Evolutionary conservation across 768 basidiomycete species (phyloP), one percentile per base, ranked within the genome.

Genomic region (Leccinum fibrillosum): DNA sequence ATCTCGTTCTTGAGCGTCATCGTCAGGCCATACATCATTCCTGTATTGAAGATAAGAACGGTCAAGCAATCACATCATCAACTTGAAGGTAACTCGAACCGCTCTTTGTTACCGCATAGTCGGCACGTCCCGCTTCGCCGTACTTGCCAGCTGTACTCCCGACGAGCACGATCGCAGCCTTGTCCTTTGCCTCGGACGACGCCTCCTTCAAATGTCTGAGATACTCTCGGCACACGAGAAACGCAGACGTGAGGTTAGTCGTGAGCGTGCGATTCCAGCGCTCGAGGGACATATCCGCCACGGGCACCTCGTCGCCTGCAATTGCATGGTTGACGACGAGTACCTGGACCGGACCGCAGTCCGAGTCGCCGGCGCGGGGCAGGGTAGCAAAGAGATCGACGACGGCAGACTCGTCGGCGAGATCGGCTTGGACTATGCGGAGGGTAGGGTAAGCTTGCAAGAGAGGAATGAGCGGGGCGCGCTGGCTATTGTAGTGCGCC

Each of bases 1-100:
- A 90, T 89, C 70, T 89, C 88, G 65, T 89, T 90, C 74, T 90
- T 90, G 62, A 89, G 77, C 3, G 82, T 77, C 61, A 85, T 71
- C 12, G 80, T 80, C 26, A 90, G 67, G 4, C 88, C 89, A 61
- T 88, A 86, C 86, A 88, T 88, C 74, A 87, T 77, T 5, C 82
- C 86, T 86, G 25, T 28, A 25, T 39, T n/a, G n/a, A 54, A 10
- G 5, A 23, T 47, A 7, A 37, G 8, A 11, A 15, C 8, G 15
- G 17, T 32, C 59, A 11, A 21, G 21, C 26, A 19, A 50, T 52
- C 42, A 17, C 11, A 5, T n/a, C 8, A 48, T 15, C n/a, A 42
- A 42, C 9, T n/a, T 19, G 4, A 42, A 19, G 49, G 25, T 23
- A n/a, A n/a, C 10, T 34, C 57, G 26, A 62, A 86, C 86, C 86